Conservation (phyloP, 305 asterid species). For the Fraxinus platypoda region DNA sequence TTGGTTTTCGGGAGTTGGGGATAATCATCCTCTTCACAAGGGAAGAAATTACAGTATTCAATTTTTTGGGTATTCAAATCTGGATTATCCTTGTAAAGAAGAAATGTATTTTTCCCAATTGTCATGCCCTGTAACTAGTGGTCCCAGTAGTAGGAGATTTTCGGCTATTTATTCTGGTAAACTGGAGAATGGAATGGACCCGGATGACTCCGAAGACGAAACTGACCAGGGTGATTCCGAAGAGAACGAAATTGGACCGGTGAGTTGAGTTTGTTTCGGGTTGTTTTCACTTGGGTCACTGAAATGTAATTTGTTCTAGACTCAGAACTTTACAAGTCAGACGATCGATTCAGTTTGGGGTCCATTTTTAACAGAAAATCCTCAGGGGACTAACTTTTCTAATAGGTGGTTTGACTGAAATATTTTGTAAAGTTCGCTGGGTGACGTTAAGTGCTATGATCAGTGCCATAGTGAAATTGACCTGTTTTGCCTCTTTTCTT, state of each 20-base stretch:
- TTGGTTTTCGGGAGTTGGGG: conserved; percentile 39
- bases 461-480: not conserved
- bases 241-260: conserved; percentile 40
- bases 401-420: not conserved
- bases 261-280: conserved; percentile 33
- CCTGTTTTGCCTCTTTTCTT: not conserved
- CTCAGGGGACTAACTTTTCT: not conserved
- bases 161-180: conserved; percentile 49
- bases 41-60: conserved; percentile 35
- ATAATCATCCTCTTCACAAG: conserved; percentile 29
- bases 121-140: conserved; percentile 23
- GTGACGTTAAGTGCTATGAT: not conserved
- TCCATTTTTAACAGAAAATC: not conserved
- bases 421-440: not conserved
- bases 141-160: conserved; percentile 21
- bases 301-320: not conserved
- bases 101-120: conserved; percentile 16
- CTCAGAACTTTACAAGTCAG: not conserved
- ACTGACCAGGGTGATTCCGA: conserved; percentile 27
- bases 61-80: conserved; percentile 35
- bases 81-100: conserved; percentile 33
- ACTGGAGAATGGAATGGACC: conserved; percentile 47
- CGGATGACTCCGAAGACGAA: conserved; percentile 52
- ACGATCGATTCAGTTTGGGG: not conserved
- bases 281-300: not conserved